Conservation (phyloP, 78 protist genomes). For the Dictyostelium brefeldianum region DNA sequence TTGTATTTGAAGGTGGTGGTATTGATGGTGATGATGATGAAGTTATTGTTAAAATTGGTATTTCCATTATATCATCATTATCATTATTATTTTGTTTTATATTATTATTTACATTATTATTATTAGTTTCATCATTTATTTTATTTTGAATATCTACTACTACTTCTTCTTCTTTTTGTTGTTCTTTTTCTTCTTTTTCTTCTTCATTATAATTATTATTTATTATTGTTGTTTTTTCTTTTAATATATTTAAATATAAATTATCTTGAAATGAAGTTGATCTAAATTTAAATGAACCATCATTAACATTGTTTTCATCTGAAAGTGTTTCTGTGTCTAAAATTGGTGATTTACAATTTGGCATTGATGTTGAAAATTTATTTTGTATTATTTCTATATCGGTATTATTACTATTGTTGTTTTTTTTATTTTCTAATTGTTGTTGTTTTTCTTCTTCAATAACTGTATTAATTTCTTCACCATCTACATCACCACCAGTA, state of each 20-base stretch:
- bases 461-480: no score
- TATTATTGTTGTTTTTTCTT: not conserved
- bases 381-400: not conserved
- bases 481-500: no score
- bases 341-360: slow-evolving; percentile 9
- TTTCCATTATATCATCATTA: not conserved
- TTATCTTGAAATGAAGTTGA: slow-evolving; percentile 8
- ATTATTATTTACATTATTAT: not conserved
- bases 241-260: not conserved
- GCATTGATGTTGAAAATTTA: not conserved
- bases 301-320: not conserved
- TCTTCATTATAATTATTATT: not conserved
- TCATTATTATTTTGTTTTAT: not conserved
- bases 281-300: slow-evolving; percentile 13
- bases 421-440: not conserved
- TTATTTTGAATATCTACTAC: not conserved
- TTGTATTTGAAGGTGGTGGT: not conserved
- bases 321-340: not conserved
- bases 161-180: not conserved
- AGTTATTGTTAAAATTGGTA: slow-evolving; percentile 10
- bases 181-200: not conserved
- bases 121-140: not conserved
- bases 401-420: not conserved
- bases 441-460: not conserved
- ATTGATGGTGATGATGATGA: slow-evolving; percentile 10